phyloP scores from a whole-genome alignment of 2,329 filamentous ascomycete genomes.

The Tolypocladium ovalisporum region DNA sequence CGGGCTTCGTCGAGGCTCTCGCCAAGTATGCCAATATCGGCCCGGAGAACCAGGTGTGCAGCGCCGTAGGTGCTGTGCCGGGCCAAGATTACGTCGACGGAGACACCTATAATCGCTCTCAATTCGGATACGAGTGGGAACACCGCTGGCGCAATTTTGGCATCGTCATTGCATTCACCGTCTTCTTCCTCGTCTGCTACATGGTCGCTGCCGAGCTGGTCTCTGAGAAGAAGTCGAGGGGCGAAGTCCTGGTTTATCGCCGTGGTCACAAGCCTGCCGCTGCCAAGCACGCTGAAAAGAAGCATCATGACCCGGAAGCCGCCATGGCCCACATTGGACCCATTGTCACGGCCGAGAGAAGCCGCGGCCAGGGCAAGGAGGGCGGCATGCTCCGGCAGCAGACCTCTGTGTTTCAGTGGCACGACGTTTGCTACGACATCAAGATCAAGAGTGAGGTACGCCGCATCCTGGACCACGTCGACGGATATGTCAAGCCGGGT shows the following conservation, averaged over 20 bases:
- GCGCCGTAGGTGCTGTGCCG: constrained; percentile 43
- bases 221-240: constrained; percentile 59
- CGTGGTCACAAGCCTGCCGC: constrained; percentile 53
- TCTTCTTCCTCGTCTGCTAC: constrained; percentile 52
- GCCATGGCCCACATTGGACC: constrained; percentile 38
- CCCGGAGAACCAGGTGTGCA: constrained; percentile 41
- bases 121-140: constrained; percentile 44
- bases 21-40: constrained; percentile 13
- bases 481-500: constrained; percentile 90
- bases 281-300: constrained; percentile 46
- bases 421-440: constrained; percentile 65
- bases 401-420: constrained; percentile 78
- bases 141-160: constrained; percentile 64
- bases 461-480: constrained; percentile 72
- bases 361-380: constrained; percentile 24
- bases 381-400: constrained; percentile 37
- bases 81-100: constrained; percentile 44
- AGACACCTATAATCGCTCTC: constrained; percentile 41
- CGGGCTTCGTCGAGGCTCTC: constrained; percentile 3
- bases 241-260: constrained; percentile 65
- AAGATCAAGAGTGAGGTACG: constrained; percentile 70
- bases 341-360: constrained; percentile 32
- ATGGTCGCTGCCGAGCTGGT: constrained; percentile 56
- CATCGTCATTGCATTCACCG: constrained; percentile 53
- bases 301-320: constrained; percentile 49